Base-by-base conservation (phyloP, 495 filamentous ascomycete genomes). In the Penicillium alfredii region DNA sequence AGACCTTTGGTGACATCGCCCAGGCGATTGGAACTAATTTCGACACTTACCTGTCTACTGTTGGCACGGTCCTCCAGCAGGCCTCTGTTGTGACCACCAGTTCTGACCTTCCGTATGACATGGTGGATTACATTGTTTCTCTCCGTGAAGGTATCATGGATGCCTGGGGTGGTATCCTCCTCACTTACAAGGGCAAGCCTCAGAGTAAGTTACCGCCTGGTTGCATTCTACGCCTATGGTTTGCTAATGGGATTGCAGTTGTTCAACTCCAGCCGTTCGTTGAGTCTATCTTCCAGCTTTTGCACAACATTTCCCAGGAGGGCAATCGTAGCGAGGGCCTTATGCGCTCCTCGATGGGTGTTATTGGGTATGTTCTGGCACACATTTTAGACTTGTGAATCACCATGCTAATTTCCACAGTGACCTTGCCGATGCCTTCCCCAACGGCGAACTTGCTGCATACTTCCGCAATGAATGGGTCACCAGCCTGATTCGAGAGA, bases 121-220 rank as follows among this genome's bases (percentile, higher is more conserved):
- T 95, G 81, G 76, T 88, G 20, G 90, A 97, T 60, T 98, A 98
- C 54, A 78, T 98, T 44, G 76, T 93, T 44, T 93, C 88, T 10
- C 76, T 98, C 33, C 80, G 92, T 38, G 92, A 98, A 57, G 92
- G 90, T 50, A 94, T 97, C 40, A 94, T 96, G 85, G 92, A 98
- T 74, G 92, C 92, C 10, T 98, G 94, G 87, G 88, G 86, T 55
- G 92, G 92, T 51, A 88, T 90, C 30, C 84, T 98, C 43, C 76
- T 88, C 55, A 87, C 92, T 20, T 84, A 96, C 80, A 94, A 90
- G 75, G 64, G 72, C 42, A 64, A 41, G 18, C 53, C 66, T 28
- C 30, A 81, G 70, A 74, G 73, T 62, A 51, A 35, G 57, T 39
- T 46, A n/a, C n/a, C n/a, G n/a, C n/a, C n/a, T n/a, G n/a, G n/a